Conservation (phyloP, 371 early-diverging fungal genomes). For the Gilbertella persicaria region DNA sequence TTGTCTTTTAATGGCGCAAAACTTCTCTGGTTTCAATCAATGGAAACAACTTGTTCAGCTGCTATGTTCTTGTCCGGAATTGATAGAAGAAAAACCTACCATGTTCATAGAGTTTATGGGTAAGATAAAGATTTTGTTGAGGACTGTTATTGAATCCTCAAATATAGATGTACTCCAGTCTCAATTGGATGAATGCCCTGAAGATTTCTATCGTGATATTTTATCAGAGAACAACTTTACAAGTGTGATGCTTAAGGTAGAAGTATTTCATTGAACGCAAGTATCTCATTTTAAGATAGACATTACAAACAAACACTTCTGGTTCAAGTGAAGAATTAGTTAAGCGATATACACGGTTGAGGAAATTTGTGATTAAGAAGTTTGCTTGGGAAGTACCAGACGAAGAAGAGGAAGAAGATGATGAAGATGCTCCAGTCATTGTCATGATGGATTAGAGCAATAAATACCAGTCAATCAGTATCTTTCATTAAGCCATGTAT, state of each 20-base stretch:
- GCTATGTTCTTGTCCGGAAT: constrained; percentile 68
- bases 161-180: constrained; percentile 49
- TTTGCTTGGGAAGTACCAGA: constrained; percentile 55
- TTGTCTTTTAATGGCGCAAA: constrained; percentile 79
- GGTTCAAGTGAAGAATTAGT: constrained; percentile 23
- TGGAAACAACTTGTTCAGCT: constrained; percentile 83
- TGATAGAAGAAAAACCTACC: constrained; percentile 41
- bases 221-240: constrained; percentile 77
- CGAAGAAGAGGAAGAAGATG: constrained; percentile 59
- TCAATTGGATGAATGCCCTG: constrained; percentile 80
- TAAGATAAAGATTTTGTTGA: constrained; percentile 22
- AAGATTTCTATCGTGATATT: constrained; percentile 79
- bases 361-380: constrained; percentile 37
- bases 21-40: constrained; percentile 86
- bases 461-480: neutral
- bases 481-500: too few relatives aligned
- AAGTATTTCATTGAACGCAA: neutral
- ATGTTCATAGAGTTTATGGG: constrained; percentile 65
- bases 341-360: constrained; percentile 33
- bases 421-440: constrained; percentile 68
- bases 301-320: constrained; percentile 43
- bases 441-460: constrained; percentile 32
- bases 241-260: constrained; percentile 51
- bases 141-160: neutral
- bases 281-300: constrained; percentile 6